Percentiles rank a stretch among this genome's conserved stretches.
phyloP scores from a whole-genome alignment of 1,284 basidiomycete genomes.

The Pseudozyma thailandica region DNA sequence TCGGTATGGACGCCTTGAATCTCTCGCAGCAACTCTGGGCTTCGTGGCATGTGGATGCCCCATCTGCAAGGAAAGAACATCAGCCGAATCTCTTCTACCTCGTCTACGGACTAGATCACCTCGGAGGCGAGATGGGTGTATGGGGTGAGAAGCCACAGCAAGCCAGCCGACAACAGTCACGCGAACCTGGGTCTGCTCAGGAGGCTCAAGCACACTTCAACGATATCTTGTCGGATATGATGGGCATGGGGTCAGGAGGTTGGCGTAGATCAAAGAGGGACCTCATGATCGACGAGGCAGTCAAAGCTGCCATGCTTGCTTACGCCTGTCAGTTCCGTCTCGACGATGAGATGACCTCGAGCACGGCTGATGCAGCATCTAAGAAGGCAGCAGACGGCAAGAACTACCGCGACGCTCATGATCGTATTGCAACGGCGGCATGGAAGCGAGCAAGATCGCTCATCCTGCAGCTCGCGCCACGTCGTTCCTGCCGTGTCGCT shows the following conservation, averaged over 20 bases:
- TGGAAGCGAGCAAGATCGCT: slow-evolving; percentile 47
- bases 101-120: slow-evolving; percentile 50
- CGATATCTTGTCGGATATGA: slow-evolving; percentile 25
- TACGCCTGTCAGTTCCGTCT: slow-evolving; percentile 51
- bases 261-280: slow-evolving; percentile 46
- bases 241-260: slow-evolving; percentile 43
- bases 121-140: slow-evolving; percentile 50
- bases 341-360: slow-evolving; percentile 44
- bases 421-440: slow-evolving; percentile 46
- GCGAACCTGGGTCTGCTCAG: slow-evolving; percentile 14
- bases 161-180: not conserved
- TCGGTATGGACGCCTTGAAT: slow-evolving; percentile 37
- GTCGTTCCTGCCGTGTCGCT: slow-evolving; percentile 38
- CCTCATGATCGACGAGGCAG: slow-evolving; percentile 49
- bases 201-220: slow-evolving; percentile 35
- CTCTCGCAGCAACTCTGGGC: slow-evolving; percentile 48
- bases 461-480: slow-evolving; percentile 45
- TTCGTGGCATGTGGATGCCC: slow-evolving; percentile 48
- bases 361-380: slow-evolving; percentile 27
- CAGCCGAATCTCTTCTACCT: slow-evolving; percentile 53
- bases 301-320: slow-evolving; percentile 51
- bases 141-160: slow-evolving; percentile 47
- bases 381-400: slow-evolving; percentile 29
- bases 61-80: slow-evolving; percentile 33
- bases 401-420: slow-evolving; percentile 45